Evolutionary conservation across 345 rosid genomes (phyloP).

Genomic region (Eucalyptus paniculata): DNA sequence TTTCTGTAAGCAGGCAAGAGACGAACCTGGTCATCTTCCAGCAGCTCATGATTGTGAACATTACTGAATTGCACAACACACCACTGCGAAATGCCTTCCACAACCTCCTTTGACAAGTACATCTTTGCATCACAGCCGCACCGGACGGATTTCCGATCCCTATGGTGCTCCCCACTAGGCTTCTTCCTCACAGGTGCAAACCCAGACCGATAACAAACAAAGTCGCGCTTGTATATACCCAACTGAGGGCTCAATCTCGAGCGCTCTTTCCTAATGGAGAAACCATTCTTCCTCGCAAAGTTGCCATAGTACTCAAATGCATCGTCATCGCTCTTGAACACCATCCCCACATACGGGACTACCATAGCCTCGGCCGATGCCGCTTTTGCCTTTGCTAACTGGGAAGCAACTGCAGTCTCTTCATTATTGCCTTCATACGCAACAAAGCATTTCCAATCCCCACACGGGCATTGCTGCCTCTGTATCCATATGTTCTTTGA

Average conservation of each 20-base stretch:
- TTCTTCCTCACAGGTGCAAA: constrained; percentile 83
- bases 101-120: constrained; percentile 69
- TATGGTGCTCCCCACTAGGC: constrained; percentile 77
- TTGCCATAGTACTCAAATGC: constrained; percentile 78
- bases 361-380: constrained; percentile 24
- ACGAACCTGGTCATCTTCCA: constrained; percentile 91
- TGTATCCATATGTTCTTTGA: constrained; percentile 63
- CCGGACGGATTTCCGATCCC: constrained; percentile 82
- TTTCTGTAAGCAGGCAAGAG: constrained; percentile 89
- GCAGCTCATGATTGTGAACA: constrained; percentile 86
- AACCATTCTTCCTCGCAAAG: constrained; percentile 81
- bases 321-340: constrained; percentile 65
- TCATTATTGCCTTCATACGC: constrained; percentile 52
- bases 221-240: constrained; percentile 81
- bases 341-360: constrained; percentile 78
- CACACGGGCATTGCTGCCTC: constrained; percentile 88
- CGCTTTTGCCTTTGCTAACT: constrained; percentile 31
- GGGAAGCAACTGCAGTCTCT: constrained; percentile 20
- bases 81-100: constrained; percentile 61
- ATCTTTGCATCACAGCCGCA: constrained; percentile 94
- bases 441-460: constrained; percentile 89
- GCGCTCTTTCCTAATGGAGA: constrained; percentile 82
- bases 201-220: constrained; percentile 94
- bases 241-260: constrained; percentile 82
- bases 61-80: constrained; percentile 87